phyloP scores from a whole-genome alignment of 73 alveolate species.

The Paramecium pentaurelia region DNA sequence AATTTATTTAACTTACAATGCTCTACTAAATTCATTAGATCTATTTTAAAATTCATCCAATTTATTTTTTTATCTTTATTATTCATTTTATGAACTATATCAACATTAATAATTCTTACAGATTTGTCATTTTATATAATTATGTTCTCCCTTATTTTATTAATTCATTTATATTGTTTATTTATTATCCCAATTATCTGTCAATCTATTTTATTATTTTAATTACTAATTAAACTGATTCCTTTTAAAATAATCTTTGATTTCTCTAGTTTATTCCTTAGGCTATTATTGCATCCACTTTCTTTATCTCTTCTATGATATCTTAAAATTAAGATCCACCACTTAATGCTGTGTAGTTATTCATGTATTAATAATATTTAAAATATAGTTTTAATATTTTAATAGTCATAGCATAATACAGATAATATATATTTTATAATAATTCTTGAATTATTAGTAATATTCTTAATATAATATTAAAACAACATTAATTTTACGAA shows the following conservation, averaged over 20 bases:
- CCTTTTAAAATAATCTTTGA: neutral
- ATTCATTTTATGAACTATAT: neutral
- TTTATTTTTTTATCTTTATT: neutral
- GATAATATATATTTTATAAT: neutral
- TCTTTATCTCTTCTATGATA: neutral
- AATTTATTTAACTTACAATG: neutral
- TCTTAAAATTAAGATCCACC: neutral
- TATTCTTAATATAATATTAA: neutral
- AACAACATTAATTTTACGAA: neutral
- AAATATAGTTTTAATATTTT: neutral
- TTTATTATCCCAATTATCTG: neutral
- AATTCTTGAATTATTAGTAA: neutral
- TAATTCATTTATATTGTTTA: neutral
- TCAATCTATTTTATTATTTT: neutral
- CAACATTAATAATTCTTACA: neutral
- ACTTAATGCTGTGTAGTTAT: neutral
- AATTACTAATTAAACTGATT: neutral
- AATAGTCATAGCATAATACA: neutral
- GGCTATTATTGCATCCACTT: neutral
- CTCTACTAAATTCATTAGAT: neutral
- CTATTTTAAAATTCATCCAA: constrained; percentile 4
- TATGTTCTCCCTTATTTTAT: neutral
- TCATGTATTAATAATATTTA: neutral
- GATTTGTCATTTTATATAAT: neutral
- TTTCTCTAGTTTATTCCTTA: neutral